Percentiles rank a stretch among this genome's conserved stretches.
These are phyloP conservation scores for Termitomyces sp. DNA, from an alignment of 768 basidiomycete species.

Conservation along the genomic window DNA sequence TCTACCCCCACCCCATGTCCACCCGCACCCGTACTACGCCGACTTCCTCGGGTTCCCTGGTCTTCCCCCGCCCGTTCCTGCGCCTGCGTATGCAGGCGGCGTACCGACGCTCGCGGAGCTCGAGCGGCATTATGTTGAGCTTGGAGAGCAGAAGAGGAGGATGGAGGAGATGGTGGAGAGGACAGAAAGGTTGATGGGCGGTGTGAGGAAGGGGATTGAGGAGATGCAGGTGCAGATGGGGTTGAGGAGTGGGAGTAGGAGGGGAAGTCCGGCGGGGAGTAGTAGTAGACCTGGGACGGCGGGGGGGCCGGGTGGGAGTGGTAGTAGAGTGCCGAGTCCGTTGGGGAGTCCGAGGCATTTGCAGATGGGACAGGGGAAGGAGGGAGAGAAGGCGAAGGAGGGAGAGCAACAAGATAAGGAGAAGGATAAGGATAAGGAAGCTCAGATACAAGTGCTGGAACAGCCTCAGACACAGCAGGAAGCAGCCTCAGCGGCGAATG, in stretches of 20 bases:
- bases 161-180: slow-evolving; percentile 71
- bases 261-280: slow-evolving; percentile 7
- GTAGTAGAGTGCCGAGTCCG: slow-evolving; percentile 10
- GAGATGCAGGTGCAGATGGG: slow-evolving; percentile 49
- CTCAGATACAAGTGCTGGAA: too few species aligned
- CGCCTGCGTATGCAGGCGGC: slow-evolving; percentile 8
- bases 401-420: neutral
- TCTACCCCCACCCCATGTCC: slow-evolving; percentile 4
- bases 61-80: slow-evolving; percentile 1
- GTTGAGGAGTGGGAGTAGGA: slow-evolving; percentile 18
- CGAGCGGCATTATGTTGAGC: slow-evolving; percentile 63
- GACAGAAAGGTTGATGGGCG: slow-evolving; percentile 69
- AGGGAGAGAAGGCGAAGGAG: too few species aligned
- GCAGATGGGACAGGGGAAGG: too few species aligned
- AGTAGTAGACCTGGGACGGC: neutral
- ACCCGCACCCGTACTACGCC: slow-evolving; percentile 25
- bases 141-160: slow-evolving; percentile 55
- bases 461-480: slow-evolving; percentile 2
- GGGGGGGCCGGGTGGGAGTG: neutral
- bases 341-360: slow-evolving; percentile 8
- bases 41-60: slow-evolving; percentile 17
- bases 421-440: too few species aligned
- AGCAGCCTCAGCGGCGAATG: neutral
- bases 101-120: slow-evolving; percentile 52
- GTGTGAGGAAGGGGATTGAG: slow-evolving; percentile 69